Percentiles rank a stretch among this genome's conserved stretches.
Conservation (phyloP, 1,139 yeast genomes). For the Taphrina sp. region DNA sequence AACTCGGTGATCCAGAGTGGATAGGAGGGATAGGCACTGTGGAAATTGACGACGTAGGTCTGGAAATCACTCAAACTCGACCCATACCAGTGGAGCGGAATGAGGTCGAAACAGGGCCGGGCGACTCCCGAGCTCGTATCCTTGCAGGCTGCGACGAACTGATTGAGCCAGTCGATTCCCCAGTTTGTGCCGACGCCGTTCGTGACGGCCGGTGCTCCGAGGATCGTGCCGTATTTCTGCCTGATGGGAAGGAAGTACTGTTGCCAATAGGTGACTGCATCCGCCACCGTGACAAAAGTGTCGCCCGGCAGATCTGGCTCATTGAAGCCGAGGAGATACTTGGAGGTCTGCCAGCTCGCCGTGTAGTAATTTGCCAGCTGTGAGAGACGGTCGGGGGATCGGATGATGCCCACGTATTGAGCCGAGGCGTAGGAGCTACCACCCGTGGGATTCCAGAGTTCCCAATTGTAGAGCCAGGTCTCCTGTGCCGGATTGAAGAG, state of each 20-base stretch:
- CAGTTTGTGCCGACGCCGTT: slow-evolving; percentile 15
- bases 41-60: slow-evolving; percentile 15
- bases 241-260: slow-evolving; percentile 28
- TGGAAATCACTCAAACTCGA: slow-evolving; percentile 11
- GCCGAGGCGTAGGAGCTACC: slow-evolving; percentile 14
- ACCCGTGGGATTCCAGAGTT: slow-evolving; percentile 22
- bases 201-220: slow-evolving; percentile 31
- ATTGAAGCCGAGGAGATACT: slow-evolving; percentile 32
- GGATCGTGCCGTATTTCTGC: slow-evolving; percentile 18
- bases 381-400: slow-evolving; percentile 1
- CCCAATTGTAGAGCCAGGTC: slow-evolving; percentile 33
- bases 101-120: slow-evolving; percentile 12
- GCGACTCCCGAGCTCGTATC: slow-evolving; percentile 10
- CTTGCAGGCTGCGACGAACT: slow-evolving; percentile 27
- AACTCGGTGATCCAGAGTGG: slow-evolving; percentile 32
- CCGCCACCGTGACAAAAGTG: slow-evolving; percentile 21
- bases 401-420: slow-evolving; percentile 19
- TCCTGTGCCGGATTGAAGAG: slow-evolving; percentile 18
- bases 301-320: slow-evolving; percentile 33
- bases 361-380: slow-evolving; percentile 26
- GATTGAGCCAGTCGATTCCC: slow-evolving; percentile 32
- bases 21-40: slow-evolving; percentile 14
- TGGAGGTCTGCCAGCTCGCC: background rate
- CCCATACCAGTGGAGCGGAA: slow-evolving; percentile 33
- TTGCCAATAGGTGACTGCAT: slow-evolving; percentile 26